Evolutionary conservation across 2,329 filamentous ascomycete species (phyloP).

Genomic region (Hymenoscyphus scutula): DNA sequence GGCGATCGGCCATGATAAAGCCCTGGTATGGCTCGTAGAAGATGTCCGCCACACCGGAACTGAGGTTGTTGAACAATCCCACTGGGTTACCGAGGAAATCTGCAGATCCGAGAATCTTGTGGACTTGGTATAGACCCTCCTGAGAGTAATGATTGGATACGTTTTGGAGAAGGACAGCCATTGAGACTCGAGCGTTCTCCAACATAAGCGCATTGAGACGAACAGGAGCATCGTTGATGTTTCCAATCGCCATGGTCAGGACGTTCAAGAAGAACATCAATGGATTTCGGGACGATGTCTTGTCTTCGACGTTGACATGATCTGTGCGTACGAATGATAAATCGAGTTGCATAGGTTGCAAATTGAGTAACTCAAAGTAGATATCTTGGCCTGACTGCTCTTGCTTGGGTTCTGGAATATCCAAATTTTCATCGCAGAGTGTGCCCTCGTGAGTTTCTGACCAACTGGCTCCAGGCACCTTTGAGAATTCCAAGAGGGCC

Average conservation of each 20-base stretch:
- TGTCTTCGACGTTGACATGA: slow-evolving; percentile 93
- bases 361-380: slow-evolving; percentile 95
- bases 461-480: slow-evolving; percentile 88
- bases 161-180: slow-evolving; percentile 78
- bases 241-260: slow-evolving; percentile 98
- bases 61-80: slow-evolving; percentile 96
- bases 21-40: slow-evolving; percentile 99
- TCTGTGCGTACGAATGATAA: slow-evolving; percentile 96
- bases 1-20: slow-evolving; percentile 91
- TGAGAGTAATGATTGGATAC: slow-evolving; percentile 95
- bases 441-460: slow-evolving; percentile 72
- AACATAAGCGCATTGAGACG: slow-evolving; percentile 90
- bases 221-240: slow-evolving; percentile 96
- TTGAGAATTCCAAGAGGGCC: slow-evolving; percentile 89
- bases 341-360: slow-evolving; percentile 97
- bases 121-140: slow-evolving; percentile 91
- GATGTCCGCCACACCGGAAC: slow-evolving; percentile 93
- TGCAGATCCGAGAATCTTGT: slow-evolving; percentile 94
- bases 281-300: slow-evolving; percentile 84
- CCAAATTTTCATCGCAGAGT: slow-evolving; percentile 84
- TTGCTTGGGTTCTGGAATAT: slow-evolving; percentile 87
- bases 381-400: slow-evolving; percentile 87
- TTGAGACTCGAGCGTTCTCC: slow-evolving; percentile 91
- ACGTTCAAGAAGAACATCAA: slow-evolving; percentile 99
- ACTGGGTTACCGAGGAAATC: slow-evolving; percentile 98